phyloP scores from a whole-genome alignment of 305 asterid species.

The Plantago rigida region DNA sequence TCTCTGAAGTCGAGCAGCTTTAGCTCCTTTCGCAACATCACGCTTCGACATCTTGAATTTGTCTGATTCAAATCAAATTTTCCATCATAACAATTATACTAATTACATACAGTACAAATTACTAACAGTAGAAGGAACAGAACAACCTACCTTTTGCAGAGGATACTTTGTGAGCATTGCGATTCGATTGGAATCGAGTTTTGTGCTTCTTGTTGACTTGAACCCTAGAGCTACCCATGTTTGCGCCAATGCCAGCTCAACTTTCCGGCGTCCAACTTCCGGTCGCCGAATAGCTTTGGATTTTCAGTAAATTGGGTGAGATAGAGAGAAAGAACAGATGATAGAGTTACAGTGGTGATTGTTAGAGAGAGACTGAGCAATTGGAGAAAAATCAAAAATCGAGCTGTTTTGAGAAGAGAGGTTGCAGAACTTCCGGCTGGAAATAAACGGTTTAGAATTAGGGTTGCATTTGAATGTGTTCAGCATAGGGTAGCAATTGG shows the following conservation, averaged over 20 bases:
- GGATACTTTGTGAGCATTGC: constrained; percentile 71
- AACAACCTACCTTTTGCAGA: constrained; percentile 39
- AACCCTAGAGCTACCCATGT: constrained; percentile 59
- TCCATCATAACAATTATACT: constrained; percentile 1
- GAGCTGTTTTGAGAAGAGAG: not conserved
- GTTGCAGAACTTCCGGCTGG: not conserved
- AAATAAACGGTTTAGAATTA: not conserved
- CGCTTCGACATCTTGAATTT: constrained; percentile 44
- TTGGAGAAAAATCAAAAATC: too few species aligned
- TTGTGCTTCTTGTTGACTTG: constrained; percentile 74
- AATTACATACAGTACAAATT: not conserved
- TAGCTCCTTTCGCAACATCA: constrained; percentile 56
- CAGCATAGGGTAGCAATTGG: too few species aligned
- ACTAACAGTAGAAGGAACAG: not conserved
- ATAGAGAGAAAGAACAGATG: not conserved
- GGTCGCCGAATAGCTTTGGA: not conserved
- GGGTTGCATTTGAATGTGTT: not conserved
- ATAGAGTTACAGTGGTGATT: not conserved
- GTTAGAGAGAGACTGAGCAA: not conserved
- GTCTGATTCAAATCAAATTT: constrained; percentile 30
- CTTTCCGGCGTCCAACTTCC: not conserved
- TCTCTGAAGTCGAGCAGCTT: constrained; percentile 74
- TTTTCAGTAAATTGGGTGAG: not conserved
- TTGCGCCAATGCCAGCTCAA: not conserved
- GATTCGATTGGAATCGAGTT: constrained; percentile 72